phyloP scores from a whole-genome alignment of 768 basidiomycete species.

The Termitomyces sp. region DNA sequence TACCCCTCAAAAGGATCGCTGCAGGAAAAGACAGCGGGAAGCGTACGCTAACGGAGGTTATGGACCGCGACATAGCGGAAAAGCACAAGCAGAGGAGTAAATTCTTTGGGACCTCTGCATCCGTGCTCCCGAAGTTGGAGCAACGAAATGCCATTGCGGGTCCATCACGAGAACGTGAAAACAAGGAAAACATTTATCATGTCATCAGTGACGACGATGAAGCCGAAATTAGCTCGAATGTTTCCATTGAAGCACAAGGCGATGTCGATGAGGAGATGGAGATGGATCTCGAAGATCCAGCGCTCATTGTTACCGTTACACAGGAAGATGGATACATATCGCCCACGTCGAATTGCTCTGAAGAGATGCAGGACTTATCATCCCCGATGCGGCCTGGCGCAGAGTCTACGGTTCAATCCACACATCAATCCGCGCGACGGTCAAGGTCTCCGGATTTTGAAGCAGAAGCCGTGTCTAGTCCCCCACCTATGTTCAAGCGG shows the following conservation, averaged over 20 bases:
- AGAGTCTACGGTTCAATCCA: constrained; percentile 12
- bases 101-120: constrained; percentile 28
- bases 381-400: constrained; percentile 46
- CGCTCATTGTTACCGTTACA: constrained; percentile 41
- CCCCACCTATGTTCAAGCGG: constrained; percentile 20
- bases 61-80: constrained; percentile 60
- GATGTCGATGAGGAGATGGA: constrained; percentile 34
- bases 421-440: constrained; percentile 1
- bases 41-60: constrained; percentile 64
- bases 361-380: constrained; percentile 61
- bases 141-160: constrained; percentile 21
- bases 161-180: constrained; percentile 28
- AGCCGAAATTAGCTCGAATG: constrained; percentile 17
- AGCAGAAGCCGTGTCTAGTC: constrained; percentile 52
- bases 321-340: constrained; percentile 86
- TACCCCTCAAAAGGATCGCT: constrained; percentile 18
- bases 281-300: constrained; percentile 37
- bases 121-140: background rate
- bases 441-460: constrained; percentile 42
- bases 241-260: constrained; percentile 35
- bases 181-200: constrained; percentile 43
- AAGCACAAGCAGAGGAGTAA: constrained; percentile 40
- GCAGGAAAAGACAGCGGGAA: constrained; percentile 70
- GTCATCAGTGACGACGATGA: constrained; percentile 25
- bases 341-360: constrained; percentile 53